These are phyloP conservation scores for Cytospora chrysosperma DNA, from an alignment of 2,329 filamentous ascomycete genomes.

Conservation along the genomic window DNA sequence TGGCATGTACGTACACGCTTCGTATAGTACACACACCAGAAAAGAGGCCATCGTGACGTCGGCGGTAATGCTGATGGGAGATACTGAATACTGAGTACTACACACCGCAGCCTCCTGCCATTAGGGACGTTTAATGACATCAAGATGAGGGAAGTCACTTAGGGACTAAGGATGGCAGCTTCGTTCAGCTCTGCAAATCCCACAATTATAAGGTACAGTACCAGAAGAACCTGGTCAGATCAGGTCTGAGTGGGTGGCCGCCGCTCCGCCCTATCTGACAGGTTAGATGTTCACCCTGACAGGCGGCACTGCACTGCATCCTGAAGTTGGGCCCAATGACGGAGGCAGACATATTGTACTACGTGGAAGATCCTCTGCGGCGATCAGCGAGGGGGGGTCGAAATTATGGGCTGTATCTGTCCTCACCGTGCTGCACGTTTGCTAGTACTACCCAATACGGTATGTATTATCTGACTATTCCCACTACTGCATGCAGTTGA, in stretches of 20 bases:
- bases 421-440: neutral
- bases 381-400: neutral
- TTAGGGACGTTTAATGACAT: slow-evolving; percentile 14
- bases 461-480: neutral
- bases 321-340: neutral
- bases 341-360: neutral
- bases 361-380: neutral
- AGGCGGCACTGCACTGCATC: slow-evolving; percentile 10
- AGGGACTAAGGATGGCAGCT: neutral
- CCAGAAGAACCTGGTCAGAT: neutral
- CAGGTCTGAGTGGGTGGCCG: neutral
- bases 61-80: slow-evolving; percentile 1
- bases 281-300: neutral
- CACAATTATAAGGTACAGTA: neutral
- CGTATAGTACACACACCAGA: neutral
- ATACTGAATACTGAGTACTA: neutral
- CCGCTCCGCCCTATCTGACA: slow-evolving; percentile 1
- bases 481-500: slow-evolving; percentile 15
- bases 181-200: slow-evolving; percentile 9
- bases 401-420: neutral
- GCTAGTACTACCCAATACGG: neutral
- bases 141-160: slow-evolving; percentile 6
- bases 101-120: slow-evolving; percentile 1
- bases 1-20: neutral
- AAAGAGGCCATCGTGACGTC: slow-evolving; percentile 9